Percentiles rank a stretch among this genome's conserved stretches.
These are phyloP conservation scores for Chrysoporthe austroafricana DNA, from an alignment of 2,329 filamentous ascomycete genomes.

Conservation along the genomic window DNA sequence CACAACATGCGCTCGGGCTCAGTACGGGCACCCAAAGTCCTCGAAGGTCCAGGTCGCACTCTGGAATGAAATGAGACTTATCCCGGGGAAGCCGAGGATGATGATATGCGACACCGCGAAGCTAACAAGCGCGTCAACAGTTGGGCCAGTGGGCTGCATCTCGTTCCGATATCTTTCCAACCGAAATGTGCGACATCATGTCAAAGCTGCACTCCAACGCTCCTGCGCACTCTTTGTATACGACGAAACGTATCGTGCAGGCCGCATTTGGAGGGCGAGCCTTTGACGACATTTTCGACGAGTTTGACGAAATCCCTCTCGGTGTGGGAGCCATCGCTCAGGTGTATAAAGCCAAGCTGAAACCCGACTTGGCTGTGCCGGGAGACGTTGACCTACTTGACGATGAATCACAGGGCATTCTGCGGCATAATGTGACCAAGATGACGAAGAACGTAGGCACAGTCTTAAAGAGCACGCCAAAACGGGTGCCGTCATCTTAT, in stretches of 20 bases:
- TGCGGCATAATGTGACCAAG: conserved; percentile 72
- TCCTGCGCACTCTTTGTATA: conserved; percentile 82
- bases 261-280: conserved; percentile 77
- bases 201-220: conserved; percentile 93
- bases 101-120: neutral
- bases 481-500: conserved; percentile 84
- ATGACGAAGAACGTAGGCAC: conserved; percentile 83
- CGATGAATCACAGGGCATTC: conserved; percentile 35
- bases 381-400: conserved; percentile 60
- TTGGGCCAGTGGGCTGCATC: conserved; percentile 98
- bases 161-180: conserved; percentile 93
- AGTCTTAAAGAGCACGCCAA: conserved; percentile 83
- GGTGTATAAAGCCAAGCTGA: conserved; percentile 94
- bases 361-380: conserved; percentile 71
- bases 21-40: no score
- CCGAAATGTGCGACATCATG: conserved; percentile 90
- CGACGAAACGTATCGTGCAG: conserved; percentile 78
- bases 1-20: no score
- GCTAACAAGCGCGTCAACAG: conserved; percentile 44
- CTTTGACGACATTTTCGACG: conserved; percentile 94
- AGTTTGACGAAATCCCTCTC: conserved; percentile 86
- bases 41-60: no score
- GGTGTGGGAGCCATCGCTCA: conserved; percentile 97
- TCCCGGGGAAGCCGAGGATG: neutral
- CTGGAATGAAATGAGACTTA: neutral